Percentiles rank a stretch among this genome's conserved stretches.
These are phyloP conservation scores for Pleoardoris graminearum DNA, from an alignment of 2,329 filamentous ascomycete species.

Conservation along the genomic window DNA sequence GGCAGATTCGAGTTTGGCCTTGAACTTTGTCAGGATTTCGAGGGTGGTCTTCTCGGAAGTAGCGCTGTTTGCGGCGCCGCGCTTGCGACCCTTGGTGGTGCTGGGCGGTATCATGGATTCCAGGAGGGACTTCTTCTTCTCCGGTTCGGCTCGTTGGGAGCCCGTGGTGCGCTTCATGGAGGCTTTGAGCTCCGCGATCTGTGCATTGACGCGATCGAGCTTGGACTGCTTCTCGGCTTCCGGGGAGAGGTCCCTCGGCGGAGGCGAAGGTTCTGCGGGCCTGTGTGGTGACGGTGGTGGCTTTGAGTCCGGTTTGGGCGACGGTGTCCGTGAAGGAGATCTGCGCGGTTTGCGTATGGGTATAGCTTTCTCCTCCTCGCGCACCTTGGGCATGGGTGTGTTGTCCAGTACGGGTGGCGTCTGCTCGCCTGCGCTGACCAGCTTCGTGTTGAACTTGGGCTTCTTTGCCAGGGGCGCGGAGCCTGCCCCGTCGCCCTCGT, in stretches of 20 bases:
- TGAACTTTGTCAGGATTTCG: slow-evolving; percentile 77
- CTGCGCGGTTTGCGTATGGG: slow-evolving; percentile 38
- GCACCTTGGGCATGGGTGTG: slow-evolving; percentile 22
- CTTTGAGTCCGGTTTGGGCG: slow-evolving; percentile 24
- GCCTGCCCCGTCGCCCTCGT: slow-evolving; percentile 62
- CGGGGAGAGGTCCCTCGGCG: slow-evolving; percentile 46
- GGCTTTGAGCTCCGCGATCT: slow-evolving; percentile 78
- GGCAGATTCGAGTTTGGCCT: slow-evolving; percentile 65
- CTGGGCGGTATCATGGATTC: slow-evolving; percentile 75
- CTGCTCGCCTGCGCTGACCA: slow-evolving; percentile 58
- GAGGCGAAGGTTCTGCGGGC: slow-evolving; percentile 26
- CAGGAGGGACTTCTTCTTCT: slow-evolving; percentile 63
- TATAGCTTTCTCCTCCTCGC: slow-evolving; percentile 29
- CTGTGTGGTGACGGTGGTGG: slow-evolving; percentile 17
- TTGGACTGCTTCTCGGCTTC: slow-evolving; percentile 45
- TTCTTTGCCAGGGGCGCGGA: slow-evolving; percentile 69
- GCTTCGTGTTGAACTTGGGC: slow-evolving; percentile 75
- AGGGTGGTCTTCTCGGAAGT: slow-evolving; percentile 59
- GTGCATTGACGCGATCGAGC: slow-evolving; percentile 73
- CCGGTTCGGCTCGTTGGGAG: slow-evolving; percentile 35
- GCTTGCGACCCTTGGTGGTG: slow-evolving; percentile 71
- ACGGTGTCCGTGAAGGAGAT: slow-evolving; percentile 30
- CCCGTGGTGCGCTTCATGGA: slow-evolving; percentile 70
- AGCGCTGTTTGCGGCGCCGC: slow-evolving; percentile 63
- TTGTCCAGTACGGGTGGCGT: slow-evolving; percentile 47